These are phyloP conservation scores for Neofusicoccum laricinum DNA, from an alignment of 2,329 filamentous ascomycete species.

Conservation along the genomic window DNA sequence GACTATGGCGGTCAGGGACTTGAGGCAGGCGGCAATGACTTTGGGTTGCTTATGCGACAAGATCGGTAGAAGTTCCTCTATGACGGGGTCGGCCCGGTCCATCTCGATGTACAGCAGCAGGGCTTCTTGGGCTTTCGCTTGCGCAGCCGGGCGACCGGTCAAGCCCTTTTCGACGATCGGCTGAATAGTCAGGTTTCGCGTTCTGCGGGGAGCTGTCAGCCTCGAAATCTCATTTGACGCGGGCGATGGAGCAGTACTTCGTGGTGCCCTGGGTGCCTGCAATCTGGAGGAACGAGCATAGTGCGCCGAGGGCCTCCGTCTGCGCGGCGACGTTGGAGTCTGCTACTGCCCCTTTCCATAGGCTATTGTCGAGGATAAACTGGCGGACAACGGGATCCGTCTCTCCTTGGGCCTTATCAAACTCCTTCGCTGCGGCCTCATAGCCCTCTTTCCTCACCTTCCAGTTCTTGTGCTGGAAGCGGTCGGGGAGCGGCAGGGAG, in stretches of 20 bases:
- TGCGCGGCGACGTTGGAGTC: slow-evolving; percentile 98
- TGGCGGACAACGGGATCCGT: slow-evolving; percentile 80
- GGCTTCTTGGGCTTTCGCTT: slow-evolving; percentile 81
- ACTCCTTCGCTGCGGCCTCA: slow-evolving; percentile 85
- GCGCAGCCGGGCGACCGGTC: slow-evolving; percentile 80
- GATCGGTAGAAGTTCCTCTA: slow-evolving; percentile 84
- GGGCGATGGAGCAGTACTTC: slow-evolving; percentile 46
- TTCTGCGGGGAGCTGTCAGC: slow-evolving; percentile 46
- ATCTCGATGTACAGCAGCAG: slow-evolving; percentile 86
- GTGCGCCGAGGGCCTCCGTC: slow-evolving; percentile 81
- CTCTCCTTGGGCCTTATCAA: slow-evolving; percentile 81
- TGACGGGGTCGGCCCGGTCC: slow-evolving; percentile 77
- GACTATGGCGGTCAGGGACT: slow-evolving; percentile 77
- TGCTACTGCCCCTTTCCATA: slow-evolving; percentile 90
- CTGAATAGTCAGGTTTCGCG: slow-evolving; percentile 69
- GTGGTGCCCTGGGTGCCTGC: slow-evolving; percentile 76
- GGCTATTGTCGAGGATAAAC: slow-evolving; percentile 75
- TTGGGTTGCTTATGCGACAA: slow-evolving; percentile 90
- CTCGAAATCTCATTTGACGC: neutral
- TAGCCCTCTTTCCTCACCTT: slow-evolving; percentile 95
- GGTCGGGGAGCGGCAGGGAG: slow-evolving; percentile 72
- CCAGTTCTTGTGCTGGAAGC: slow-evolving; percentile 91
- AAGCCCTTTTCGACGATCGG: slow-evolving; percentile 90
- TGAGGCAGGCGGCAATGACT: slow-evolving; percentile 71
- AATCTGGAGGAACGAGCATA: slow-evolving; percentile 91